Conservation (phyloP, 768 basidiomycete genomes). For the Neoboletus magnificus region DNA sequence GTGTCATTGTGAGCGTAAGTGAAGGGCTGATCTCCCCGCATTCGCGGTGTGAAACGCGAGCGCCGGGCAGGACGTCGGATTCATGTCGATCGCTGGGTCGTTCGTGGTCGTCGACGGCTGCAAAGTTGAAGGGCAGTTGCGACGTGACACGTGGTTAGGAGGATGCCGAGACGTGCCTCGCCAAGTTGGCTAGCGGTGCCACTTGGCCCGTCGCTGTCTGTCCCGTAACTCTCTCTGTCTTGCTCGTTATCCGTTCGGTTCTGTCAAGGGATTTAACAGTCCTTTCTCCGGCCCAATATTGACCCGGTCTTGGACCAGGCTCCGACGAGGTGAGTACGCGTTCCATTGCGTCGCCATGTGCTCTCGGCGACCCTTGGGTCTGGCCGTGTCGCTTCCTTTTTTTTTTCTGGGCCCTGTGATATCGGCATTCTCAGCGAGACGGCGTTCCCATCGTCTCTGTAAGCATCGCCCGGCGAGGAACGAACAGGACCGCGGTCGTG, state of each 20-base stretch:
- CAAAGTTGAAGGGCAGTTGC: too few species aligned
- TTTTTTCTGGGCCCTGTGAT: background rate
- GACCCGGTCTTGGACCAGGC: too few species aligned
- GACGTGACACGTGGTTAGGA: background rate
- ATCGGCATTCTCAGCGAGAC: background rate
- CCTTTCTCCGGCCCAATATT: background rate
- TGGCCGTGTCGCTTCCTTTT: background rate
- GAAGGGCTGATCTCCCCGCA: background rate
- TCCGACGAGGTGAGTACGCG: background rate
- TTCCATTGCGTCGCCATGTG: background rate
- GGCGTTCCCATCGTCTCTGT: background rate
- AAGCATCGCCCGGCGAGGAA: background rate
- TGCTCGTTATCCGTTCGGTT: background rate
- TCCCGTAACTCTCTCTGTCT: background rate
- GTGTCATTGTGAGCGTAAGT: background rate
- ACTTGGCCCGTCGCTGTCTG: background rate
- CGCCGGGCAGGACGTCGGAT: background rate
- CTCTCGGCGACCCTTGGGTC: background rate
- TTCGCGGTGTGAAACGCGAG: background rate
- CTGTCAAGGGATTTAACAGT: background rate
- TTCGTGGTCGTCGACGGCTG: too few species aligned
- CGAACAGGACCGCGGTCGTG: background rate
- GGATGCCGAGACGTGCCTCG: background rate
- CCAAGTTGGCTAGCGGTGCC: background rate
- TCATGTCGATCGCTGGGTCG: background rate